Base-by-base conservation (phyloP, 257 asterid genomes). In the Schizonepeta tenuifolia region DNA sequence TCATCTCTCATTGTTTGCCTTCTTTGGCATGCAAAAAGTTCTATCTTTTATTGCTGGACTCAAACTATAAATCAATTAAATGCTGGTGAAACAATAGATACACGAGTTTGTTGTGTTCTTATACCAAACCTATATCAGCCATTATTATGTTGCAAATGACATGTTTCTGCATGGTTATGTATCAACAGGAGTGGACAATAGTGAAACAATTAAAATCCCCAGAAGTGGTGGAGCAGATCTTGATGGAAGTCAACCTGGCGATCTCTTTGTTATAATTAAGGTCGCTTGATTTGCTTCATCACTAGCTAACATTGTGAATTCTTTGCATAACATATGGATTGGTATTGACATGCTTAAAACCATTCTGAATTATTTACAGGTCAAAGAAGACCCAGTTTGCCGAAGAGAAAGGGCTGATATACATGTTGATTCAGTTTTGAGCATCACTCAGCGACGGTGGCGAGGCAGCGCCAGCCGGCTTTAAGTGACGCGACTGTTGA, bases 191-290 rank as follows among this genome's bases (percentile, higher is more conserved):
- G 87, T 94, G 72, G 98, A 91, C 89, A 89, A 83, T 21, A 59
- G 84, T 65, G 97, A 94, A 47, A 86, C 86, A 56, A 69, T 89
- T 57, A 88, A 83, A 81, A 81, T 93, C 73, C 84, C 89, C 21
- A 83, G 90, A 82, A 83, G 90, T 71, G 98, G 98, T 74, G 97
- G 98, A 64, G 93, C 96, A 43, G 98, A 94, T 83, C 97, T 96
- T 72, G 96, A 91, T 70, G 97, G 98, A 75, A 91, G 67, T 76
- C 96, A 78, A 69, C 91, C 93, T 36, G 96, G 98, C 65, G 96
- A 91, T 86, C 96, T 94, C 58, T 83, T 73, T 75, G 96, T 91
- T 69, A 75, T 74, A 55, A 64, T 94, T 51, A 94, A 88, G 98
- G 98, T 93, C 65, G 54, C 50, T 73, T 67, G 26, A 59, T 65